Conservation (phyloP, 2,329 filamentous ascomycete genomes). For the Cladobotryum mycophilum region DNA sequence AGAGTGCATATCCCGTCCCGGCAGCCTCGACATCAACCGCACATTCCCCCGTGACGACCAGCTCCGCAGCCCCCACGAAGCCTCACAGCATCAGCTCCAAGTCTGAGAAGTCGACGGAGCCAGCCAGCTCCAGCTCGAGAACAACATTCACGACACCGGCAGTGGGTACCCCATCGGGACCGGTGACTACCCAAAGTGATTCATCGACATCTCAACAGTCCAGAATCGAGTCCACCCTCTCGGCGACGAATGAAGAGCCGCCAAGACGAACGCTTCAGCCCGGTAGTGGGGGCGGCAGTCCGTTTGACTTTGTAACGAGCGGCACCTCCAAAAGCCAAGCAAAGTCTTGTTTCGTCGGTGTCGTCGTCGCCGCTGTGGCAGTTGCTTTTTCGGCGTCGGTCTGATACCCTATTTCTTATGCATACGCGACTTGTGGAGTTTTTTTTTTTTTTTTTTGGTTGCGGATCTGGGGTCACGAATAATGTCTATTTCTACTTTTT, state of each 20-base stretch:
- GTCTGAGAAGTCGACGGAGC: too few species aligned
- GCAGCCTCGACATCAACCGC: neutral
- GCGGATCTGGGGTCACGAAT: too few species aligned
- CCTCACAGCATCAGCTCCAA: neutral
- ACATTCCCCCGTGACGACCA: neutral
- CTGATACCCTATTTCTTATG: too few species aligned
- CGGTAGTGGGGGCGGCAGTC: conserved; percentile 18
- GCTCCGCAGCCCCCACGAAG: neutral
- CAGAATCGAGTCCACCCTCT: neutral
- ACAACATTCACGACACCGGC: too few species aligned
- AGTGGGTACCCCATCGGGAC: too few species aligned
- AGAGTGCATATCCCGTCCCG: neutral
- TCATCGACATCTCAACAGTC: neutral
- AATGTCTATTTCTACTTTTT: too few species aligned
- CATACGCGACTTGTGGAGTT: too few species aligned
- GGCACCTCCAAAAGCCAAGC: neutral
- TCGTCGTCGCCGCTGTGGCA: neutral
- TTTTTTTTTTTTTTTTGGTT: too few species aligned
- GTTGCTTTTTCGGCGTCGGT: neutral
- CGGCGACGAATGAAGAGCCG: neutral
- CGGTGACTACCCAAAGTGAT: neutral
- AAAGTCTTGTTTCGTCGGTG: neutral
- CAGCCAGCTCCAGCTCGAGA: too few species aligned
- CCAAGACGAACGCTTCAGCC: conserved; percentile 10
- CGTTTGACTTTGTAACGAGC: conserved; percentile 14